phyloP scores from a whole-genome alignment of 345 rosid genomes.

The Euphorbia tirucalli region DNA sequence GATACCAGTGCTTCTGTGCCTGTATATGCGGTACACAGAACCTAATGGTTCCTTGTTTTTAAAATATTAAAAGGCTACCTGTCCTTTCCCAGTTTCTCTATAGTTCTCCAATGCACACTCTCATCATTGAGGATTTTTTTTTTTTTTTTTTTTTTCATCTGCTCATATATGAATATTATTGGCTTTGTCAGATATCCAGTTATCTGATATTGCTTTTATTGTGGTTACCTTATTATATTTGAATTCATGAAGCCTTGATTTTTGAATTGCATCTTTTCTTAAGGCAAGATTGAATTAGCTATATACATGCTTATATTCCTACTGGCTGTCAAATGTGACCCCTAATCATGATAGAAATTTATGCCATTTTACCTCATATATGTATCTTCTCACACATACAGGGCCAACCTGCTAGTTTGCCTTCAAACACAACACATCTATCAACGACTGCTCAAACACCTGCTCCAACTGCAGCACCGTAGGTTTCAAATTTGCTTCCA shows the following conservation, averaged over 20 bases:
- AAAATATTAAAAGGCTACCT: neutral
- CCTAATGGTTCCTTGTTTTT: neutral
- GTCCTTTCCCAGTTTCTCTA: neutral
- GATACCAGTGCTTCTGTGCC: neutral
- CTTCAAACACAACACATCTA: conserved; percentile 14
- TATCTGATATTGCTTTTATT: no score
- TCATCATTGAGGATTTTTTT: neutral
- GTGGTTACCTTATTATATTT: neutral
- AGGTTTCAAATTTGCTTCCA: conserved; percentile 6
- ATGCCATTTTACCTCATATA: neutral
- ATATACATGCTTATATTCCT: neutral
- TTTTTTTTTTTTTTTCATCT: neutral
- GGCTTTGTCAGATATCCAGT: neutral
- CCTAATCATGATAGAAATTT: no score
- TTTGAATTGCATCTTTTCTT: neutral
- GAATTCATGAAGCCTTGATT: neutral
- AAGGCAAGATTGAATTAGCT: neutral
- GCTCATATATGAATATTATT: neutral
- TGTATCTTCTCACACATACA: neutral
- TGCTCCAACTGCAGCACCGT: conserved; percentile 14
- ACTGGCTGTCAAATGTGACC: neutral
- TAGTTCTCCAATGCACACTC: neutral
- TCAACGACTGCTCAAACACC: conserved; percentile 14
- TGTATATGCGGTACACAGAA: neutral
- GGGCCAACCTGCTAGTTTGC: conserved; percentile 19